Base-by-base conservation (phyloP, 2,329 filamentous ascomycete genomes). In the Phialemoniopsis sp. region DNA sequence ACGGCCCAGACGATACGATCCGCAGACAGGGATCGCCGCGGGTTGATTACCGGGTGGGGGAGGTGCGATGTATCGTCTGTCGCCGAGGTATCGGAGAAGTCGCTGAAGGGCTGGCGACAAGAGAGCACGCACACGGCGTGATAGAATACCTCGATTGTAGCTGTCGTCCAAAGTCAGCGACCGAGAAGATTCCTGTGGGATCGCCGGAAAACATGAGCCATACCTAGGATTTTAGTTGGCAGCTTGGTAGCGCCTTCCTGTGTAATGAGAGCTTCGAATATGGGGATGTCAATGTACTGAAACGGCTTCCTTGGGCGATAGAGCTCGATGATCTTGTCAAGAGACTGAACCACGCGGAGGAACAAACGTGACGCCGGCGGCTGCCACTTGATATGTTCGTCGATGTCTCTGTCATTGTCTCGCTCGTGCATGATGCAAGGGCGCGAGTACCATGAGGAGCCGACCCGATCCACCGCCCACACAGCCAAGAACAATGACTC, bases 61-160 rank as follows among this genome's bases (percentile, higher is more conserved):
- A 66, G 5, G 61, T 72, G 38, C 38, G 50, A 18, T 58, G 63
- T 28, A 62, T 66, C 32, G 60, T 26, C 57, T 43, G 15, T 62
- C 61, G 32, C 67, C 58, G 10, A 62, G 62, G 10, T 67, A 55
- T 4, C 49, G 4, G 52, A 49, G 7, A 39, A 36, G 9, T 31
- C 29, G 3, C 31, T 35, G 34, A 59, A 59, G 1, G 71, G 63
- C 5, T 73, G 66, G n/a, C 79, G 69, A 36, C 76, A 81, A 0
- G 78, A 82, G 3, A 83, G 60, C 8, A 83, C 80, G 29, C 77
- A 73, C 7, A 84, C 73, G 4, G 78, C 76, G 48, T 83, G 78
- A 48, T 84, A 84, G 13, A 84, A 71, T 1, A 76, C 70, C 47
- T 83, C 79, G 7, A 83, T 67, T 0, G 79, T 81, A 8, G 70